Base-by-base conservation (phyloP, 2,329 filamentous ascomycete genomes). In the Apiospora hydei region DNA sequence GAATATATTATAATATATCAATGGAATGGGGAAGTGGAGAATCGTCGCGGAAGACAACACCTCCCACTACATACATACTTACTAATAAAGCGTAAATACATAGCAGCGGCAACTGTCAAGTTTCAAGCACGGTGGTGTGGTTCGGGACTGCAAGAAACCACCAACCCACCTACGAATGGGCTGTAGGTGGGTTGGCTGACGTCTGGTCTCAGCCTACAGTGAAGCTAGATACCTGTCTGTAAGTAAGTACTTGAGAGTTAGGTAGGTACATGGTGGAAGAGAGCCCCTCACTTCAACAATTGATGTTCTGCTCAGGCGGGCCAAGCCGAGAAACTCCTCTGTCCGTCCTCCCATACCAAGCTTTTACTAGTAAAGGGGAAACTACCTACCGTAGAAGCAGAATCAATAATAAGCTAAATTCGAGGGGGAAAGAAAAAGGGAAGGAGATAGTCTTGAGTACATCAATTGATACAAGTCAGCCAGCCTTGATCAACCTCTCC, bases 271-370 rank as follows among this genome's bases (percentile, higher is more conserved):
- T 30, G 0, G 14, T 34, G 46, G 26, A 30, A 64, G 18, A 64
- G 18, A 10, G 57, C 57, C 57, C 57, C 53, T 61, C 53, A 61
- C 53, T 21, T 34, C 47, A 11, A 18, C 44, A 30, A 30, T 30
- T 30, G 26, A 30, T 30, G 16, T 8, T 24, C 18, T 21, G 34
- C 53, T 61, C 34, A 64, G 8, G 34, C 34, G 57, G 57, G 57
- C 57, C 34, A 64, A 64, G 34, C 57, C 57, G 57, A 64, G 34
- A 64, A 64, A 64, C 57, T 64, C 34, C 34, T 64, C 34, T 21
- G 57, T 64, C 34, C 57, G 57, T 61, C 53, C 53, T 30, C 38
- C 14, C 53, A 21, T 57, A 14, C 26, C 53, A 61, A 61, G 30
- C 57, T 41, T 64, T 18, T 64, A 41, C 34, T 24, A 64, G 30